Evolutionary conservation across 352 stramenopile species (phyloP), one percentile per base, ranked within the genome.

Genomic region (Phytophthora citricola): DNA sequence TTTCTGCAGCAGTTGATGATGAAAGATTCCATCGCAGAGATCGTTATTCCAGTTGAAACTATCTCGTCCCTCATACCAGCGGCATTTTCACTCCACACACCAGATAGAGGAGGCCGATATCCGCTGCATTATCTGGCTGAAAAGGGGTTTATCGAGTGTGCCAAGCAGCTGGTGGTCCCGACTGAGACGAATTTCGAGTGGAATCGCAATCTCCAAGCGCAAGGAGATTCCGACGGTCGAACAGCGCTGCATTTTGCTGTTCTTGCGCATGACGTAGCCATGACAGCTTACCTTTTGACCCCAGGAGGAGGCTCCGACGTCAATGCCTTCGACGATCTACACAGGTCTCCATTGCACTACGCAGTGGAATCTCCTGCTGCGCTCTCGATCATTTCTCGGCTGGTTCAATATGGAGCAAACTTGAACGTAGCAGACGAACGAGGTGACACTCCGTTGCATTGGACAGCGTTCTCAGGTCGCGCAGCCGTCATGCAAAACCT

Each of bases 391-490:
- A 70, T 70, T 34, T 51, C 53, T 54, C 63, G 59, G 8, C 34
- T 70, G 20, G n/a, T 54, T 24, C 55, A 78, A 29, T 49, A 67
- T 15, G 74, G 81, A 32, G 79, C 72, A 7, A 73, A 79, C 27
- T 15, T 85, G 24, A 87, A 89, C 55, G 54, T 73, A 9, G 61
- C 58, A 0, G 87, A 95, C 27, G 79, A 87, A 68, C 66, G 85
- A 36, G 85, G 87, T 4, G 87, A 92, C 46, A 91, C 81, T 0
- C 69, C 82, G 17, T 58, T 95, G 24, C 87, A 95, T 63, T 92
- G 73, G 66, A 75, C 83, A 1, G 87, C 85, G 0, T 73, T 88
- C 11, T 79, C 70, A 1, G 87, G 87, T 44, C 76, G 80, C 20
- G 34, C 60, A 11, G 38, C 44, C 0, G 70, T 89, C 22, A 69